Conservation (phyloP, 2,329 filamentous ascomycete species). For the Scedosporium dehoogii region DNA sequence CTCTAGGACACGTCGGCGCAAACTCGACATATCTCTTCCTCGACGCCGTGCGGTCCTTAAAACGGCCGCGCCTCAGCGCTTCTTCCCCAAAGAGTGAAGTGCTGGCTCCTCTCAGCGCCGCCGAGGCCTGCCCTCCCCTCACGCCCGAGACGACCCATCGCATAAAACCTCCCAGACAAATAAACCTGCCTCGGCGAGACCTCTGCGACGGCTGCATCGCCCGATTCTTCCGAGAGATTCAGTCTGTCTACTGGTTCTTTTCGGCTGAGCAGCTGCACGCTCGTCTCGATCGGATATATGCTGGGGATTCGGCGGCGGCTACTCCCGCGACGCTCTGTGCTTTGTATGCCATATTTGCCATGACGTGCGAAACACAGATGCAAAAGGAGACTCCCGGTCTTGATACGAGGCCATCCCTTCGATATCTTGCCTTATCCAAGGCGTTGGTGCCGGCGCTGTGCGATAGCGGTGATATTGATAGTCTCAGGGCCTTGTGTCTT, state of each 20-base stretch:
- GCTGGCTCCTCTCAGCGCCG: not conserved
- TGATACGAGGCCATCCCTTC: constrained; percentile 8
- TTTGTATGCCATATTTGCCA: constrained; percentile 16
- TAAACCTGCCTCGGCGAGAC: constrained; percentile 17
- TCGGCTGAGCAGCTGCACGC: constrained; percentile 17
- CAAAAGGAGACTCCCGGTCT: constrained; percentile 2
- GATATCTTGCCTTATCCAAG: constrained; percentile 17
- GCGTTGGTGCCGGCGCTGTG: constrained; percentile 14
- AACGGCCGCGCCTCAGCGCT: constrained; percentile 10
- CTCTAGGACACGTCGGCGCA: constrained; percentile 14
- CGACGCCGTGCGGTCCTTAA: constrained; percentile 15
- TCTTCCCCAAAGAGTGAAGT: not conserved
- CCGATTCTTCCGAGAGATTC: constrained; percentile 18
- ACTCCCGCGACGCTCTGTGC: constrained; percentile 16
- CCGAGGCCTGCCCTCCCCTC: constrained; percentile 8
- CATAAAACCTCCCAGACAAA: constrained; percentile 9
- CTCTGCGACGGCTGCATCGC: constrained; percentile 17
- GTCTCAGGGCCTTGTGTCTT: constrained; percentile 17
- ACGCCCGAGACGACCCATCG: constrained; percentile 10
- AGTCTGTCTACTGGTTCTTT: constrained; percentile 19
- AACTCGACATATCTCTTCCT: constrained; percentile 16
- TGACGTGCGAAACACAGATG: constrained; percentile 18
- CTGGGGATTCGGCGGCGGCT: constrained; percentile 14
- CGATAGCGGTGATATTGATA: constrained; percentile 16
- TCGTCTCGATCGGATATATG: constrained; percentile 16